These are phyloP conservation scores for Metschnikowia henanensis DNA, from an alignment of 805 yeast species.

Conservation along the genomic window DNA sequence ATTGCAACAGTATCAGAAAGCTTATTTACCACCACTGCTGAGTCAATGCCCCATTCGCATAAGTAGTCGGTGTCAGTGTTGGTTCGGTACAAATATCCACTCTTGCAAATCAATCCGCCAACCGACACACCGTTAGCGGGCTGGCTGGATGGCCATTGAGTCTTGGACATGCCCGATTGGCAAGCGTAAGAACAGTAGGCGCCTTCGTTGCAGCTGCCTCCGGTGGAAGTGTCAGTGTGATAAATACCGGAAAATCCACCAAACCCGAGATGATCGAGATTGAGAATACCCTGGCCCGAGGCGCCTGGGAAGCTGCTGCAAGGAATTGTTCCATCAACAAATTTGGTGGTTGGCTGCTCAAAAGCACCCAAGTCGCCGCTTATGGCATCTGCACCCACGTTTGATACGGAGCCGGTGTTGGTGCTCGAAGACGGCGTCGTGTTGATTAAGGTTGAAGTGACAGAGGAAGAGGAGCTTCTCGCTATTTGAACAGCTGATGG, in stretches of 20 bases:
- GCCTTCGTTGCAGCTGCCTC: conserved; percentile 81
- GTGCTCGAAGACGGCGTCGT: conserved; percentile 20
- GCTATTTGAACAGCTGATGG: neutral
- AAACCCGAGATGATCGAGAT: conserved; percentile 66
- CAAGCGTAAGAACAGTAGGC: conserved; percentile 97
- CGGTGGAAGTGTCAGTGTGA: conserved; percentile 56
- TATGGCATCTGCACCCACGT: conserved; percentile 42
- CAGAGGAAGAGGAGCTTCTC: conserved; percentile 18
- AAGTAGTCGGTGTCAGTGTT: conserved; percentile 65
- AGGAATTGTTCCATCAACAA: conserved; percentile 68
- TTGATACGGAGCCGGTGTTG: conserved; percentile 28
- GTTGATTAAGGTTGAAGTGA: conserved; percentile 27
- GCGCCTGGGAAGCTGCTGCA: conserved; percentile 65
- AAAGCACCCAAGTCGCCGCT: conserved; percentile 61
- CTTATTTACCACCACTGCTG: conserved; percentile 69
- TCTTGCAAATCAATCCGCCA: conserved; percentile 88
- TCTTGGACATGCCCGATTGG: conserved; percentile 98
- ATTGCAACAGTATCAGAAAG: conserved; percentile 71
- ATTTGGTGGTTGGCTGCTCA: conserved; percentile 55
- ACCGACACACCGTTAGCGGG: conserved; percentile 88
- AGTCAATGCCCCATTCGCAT: conserved; percentile 83
- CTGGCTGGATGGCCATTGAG: conserved; percentile 93
- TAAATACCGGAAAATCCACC: conserved; percentile 87
- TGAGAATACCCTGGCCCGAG: conserved; percentile 78
- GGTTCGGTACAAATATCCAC: conserved; percentile 82